phyloP scores from a whole-genome alignment of 345 rosid species.

The Salix brachista region DNA sequence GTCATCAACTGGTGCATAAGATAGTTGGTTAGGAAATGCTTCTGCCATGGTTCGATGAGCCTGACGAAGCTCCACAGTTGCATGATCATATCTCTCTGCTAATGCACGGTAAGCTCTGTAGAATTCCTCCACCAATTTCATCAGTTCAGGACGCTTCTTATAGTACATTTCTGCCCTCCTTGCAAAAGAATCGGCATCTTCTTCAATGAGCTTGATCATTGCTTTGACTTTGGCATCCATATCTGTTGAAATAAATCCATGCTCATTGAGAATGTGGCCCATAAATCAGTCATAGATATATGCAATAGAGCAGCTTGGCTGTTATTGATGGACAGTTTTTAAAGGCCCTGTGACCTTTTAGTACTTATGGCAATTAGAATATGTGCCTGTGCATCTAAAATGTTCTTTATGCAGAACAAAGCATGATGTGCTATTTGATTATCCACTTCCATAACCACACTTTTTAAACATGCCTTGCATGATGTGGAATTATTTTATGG shows the following conservation, averaged over 20 bases:
- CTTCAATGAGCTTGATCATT: conserved; percentile 79
- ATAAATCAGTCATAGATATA: not conserved
- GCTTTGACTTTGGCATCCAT: conserved; percentile 78
- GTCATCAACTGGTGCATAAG: conserved; percentile 18
- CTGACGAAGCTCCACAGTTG: conserved; percentile 53
- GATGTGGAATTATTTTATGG: no score
- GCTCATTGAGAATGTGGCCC: not conserved
- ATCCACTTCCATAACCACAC: conserved; percentile 1
- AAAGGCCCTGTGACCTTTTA: not conserved
- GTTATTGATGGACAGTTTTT: not conserved
- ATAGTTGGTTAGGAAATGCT: conserved; percentile 30
- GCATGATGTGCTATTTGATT: not conserved
- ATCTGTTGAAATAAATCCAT: conserved; percentile 34
- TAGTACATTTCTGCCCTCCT: conserved; percentile 90
- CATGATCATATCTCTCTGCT: conserved; percentile 86
- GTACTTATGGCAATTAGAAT: not conserved
- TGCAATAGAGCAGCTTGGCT: not conserved
- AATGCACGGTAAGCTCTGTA: conserved; percentile 76
- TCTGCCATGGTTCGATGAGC: conserved; percentile 35
- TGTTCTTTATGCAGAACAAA: not conserved
- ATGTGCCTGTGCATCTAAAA: not conserved
- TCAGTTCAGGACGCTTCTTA: conserved; percentile 72
- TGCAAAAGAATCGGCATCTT: conserved; percentile 85
- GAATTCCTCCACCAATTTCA: conserved; percentile 70
- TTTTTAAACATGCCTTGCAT: not conserved